Evolutionary conservation across 192 early-diverging fungal species (phyloP), one percentile per base, ranked within the genome.

Genomic region (Jimgerdemannia flammicorona): DNA sequence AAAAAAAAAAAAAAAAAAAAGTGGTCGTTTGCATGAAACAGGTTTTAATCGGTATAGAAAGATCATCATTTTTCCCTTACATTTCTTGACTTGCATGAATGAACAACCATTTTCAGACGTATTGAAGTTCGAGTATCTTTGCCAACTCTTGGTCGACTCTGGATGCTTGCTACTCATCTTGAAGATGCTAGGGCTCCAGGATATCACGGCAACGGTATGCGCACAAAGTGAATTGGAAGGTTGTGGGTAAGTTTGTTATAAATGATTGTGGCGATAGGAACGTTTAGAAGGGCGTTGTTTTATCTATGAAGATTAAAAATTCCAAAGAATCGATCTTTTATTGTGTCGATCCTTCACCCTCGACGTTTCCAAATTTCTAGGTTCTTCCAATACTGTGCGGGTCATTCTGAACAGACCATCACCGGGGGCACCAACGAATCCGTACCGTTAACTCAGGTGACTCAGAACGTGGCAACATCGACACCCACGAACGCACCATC

Each of bases 141-240:
- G 88, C 4, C 92, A 93, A 72, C 82, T 93, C 3, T 84, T 96
- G 40, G 86, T 95, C 20, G 95, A 96, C 77, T 94, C 93, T 20
- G 94, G 93, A 66, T 92, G 93, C 63, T 81, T 93, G n/a, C 87
- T 96, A 43, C 75, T 96, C 4, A 88, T 96, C 43, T 80, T 96
- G 9, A 96, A 95, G 74, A 90, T 96, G 79, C 86, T 95, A 71
- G 94, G 94, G 66, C 86, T 95, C 29, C 92, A 92, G 67, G 86
- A 87, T 73, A 83, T 87, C 39, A 78, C 81, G 3, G 78, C 78
- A 8, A 80, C 84, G 4, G 77, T 83, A n/a, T 78, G 79, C n/a
- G 81, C 83, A 20, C 84, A 86, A 43, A 86, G 80, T 49, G 88
- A 88, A 66, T 71, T 85, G 1, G 84, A 85, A 8, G 80, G 82